Evolutionary conservation across 345 rosid genomes (phyloP).

Genomic region (Eutrema japonicum): DNA sequence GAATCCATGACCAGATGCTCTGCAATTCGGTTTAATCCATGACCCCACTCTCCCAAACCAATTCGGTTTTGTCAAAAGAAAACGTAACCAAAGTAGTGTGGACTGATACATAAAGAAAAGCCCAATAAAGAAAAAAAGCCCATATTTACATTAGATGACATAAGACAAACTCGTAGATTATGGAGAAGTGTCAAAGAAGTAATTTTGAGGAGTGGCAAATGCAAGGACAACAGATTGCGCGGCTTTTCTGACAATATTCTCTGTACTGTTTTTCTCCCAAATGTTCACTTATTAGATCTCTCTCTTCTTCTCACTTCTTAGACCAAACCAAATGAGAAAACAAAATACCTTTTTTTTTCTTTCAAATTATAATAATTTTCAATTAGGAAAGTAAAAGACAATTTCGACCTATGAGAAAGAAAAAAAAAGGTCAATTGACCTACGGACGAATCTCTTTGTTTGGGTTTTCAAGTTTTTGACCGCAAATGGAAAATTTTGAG

Average conservation of each 20-base stretch:
- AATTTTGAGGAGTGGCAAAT: slow-evolving; percentile 18
- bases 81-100: too few relatives aligned
- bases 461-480: slow-evolving; percentile 23
- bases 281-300: slow-evolving; percentile 19
- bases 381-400: slow-evolving; percentile 9
- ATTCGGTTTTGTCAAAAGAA: not conserved
- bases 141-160: not conserved
- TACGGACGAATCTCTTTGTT: not conserved
- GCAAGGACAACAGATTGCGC: slow-evolving; percentile 33
- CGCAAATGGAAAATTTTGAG: slow-evolving; percentile 12
- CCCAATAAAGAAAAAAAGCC: slow-evolving; percentile 2
- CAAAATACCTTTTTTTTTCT: not conserved
- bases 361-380: not conserved
- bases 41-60: not conserved
- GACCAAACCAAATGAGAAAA: not conserved
- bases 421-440: slow-evolving; percentile 31
- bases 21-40: slow-evolving; percentile 10
- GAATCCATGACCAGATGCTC: slow-evolving; percentile 13
- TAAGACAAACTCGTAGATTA: slow-evolving; percentile 16
- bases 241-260: slow-evolving; percentile 76
- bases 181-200: slow-evolving; percentile 24
- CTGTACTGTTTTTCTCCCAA: slow-evolving; percentile 41
- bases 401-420: slow-evolving; percentile 17
- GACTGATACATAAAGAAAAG: not conserved
- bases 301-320: not conserved